Conservation (phyloP, 176 grass and related monocot genomes). For the Juncus effusus region DNA sequence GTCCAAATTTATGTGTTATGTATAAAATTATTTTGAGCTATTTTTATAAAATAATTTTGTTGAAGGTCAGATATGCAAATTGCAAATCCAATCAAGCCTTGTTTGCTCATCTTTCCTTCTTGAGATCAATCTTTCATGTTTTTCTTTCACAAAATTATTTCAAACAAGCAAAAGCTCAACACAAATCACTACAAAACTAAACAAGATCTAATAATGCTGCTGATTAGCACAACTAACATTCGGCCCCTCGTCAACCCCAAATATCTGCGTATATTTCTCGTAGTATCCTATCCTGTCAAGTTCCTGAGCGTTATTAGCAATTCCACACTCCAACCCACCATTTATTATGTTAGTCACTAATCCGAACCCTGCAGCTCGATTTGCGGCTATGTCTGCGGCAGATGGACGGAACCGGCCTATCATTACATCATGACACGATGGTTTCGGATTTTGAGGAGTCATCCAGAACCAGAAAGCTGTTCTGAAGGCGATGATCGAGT, state of each 20-base stretch:
- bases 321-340: conserved; percentile 69
- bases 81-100: no score
- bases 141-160: no score
- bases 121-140: no score
- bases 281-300: conserved; percentile 62
- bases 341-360: conserved; percentile 85
- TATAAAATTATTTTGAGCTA: no score
- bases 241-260: conserved; percentile 34
- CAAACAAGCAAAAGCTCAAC: no score
- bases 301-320: conserved; percentile 33
- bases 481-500: conserved; percentile 57
- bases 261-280: conserved; percentile 46
- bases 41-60: no score
- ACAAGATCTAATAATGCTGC: conserved; percentile 30
- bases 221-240: conserved; percentile 71
- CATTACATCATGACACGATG: conserved; percentile 80
- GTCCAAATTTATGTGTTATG: no score
- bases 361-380: conserved; percentile 53
- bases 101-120: no score
- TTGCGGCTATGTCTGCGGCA: conserved; percentile 31
- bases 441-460: conserved; percentile 47
- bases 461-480: conserved; percentile 86
- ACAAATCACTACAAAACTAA: no score
- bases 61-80: no score
- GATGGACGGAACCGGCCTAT: conserved; percentile 47